Base-by-base conservation (phyloP, 2,329 filamentous ascomycete species). In the Cadophora sp. region DNA sequence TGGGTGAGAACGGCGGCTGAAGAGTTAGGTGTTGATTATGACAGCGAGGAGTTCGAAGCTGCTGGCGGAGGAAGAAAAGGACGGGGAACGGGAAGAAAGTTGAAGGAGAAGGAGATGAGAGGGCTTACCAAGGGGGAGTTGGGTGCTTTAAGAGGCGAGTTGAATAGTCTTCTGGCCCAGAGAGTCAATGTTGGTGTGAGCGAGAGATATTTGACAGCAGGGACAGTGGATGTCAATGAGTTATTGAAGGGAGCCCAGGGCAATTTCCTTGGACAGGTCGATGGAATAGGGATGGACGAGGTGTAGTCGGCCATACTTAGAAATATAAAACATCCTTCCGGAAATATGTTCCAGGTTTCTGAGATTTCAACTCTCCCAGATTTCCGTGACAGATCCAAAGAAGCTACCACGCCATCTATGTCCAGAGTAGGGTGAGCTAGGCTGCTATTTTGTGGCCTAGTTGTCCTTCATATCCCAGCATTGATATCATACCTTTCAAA, bases 21-120 rank as follows among this genome's bases (percentile, higher is more conserved):
- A 66, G 95, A 98, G 71, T 84, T 99, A 0, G 96, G 96, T 0
- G 92, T 98, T 0, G 95, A 97, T 62, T 97, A 97, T 76, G 94
- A 98, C 76, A 91, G 89, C 68, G 94, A 97, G 43, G 93, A 96
- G 55, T 90, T 97, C 69, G 91, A 91, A 71, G 80, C 84, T 47
- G 84, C 83, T 0, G 81, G 80, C 8, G 87, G 89, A 7, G 84
- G 83, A 63, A 84, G 85, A 74, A 86, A 86, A 59, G 90, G 91
- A 0, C 84, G 93, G 43, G 93, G 93, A 8, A 88, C 87, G 47
- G 90, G 91, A 0, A 82, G 92, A 48, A 91, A 90, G 79, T 84
- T 88, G 80, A 92, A 92, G 80, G 91, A 96, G 76, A 88, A 90
- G 74, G 87, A 90, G 79, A 89, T 89, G 8, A 84, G 86, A 60